These are phyloP conservation scores for Leishmania mexicana DNA, from an alignment of 208 protist genomes.

Conservation along the genomic window DNA sequence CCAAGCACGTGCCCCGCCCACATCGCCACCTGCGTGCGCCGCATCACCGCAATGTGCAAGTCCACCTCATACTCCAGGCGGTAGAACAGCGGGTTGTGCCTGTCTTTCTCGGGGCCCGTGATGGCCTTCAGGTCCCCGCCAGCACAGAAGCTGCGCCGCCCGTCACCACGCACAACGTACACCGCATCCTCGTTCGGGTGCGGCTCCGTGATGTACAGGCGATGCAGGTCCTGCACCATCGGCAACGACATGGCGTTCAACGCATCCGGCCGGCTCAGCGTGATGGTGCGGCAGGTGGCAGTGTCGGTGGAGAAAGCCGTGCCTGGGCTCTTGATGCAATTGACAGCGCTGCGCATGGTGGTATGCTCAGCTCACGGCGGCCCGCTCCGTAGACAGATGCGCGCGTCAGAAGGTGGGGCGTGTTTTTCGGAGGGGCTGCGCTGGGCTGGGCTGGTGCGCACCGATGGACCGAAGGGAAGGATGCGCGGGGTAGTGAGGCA, in stretches of 20 bases:
- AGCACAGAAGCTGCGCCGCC: constrained; percentile 67
- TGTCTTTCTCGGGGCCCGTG: constrained; percentile 3
- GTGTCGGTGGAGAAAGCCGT: constrained; percentile 38
- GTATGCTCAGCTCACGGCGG: not conserved
- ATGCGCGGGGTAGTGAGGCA: not conserved
- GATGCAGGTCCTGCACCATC: constrained; percentile 50
- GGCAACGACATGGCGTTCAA: constrained; percentile 55
- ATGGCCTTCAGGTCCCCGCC: constrained; percentile 72
- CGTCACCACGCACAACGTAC: constrained; percentile 47
- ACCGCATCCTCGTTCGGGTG: constrained; percentile 40
- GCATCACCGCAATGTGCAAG: constrained; percentile 65
- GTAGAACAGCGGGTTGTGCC: constrained; percentile 53
- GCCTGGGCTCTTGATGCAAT: constrained; percentile 8
- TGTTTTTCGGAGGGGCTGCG: not conserved
- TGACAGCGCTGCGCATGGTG: constrained; percentile 6
- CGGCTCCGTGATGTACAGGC: constrained; percentile 39
- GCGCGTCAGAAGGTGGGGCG: not conserved
- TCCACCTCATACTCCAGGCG: constrained; percentile 72
- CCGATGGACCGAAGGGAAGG: not conserved
- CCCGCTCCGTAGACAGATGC: not conserved
- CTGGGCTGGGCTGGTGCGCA: not conserved
- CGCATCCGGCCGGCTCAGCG: constrained; percentile 32
- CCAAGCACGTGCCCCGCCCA: constrained; percentile 88
- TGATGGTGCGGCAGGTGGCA: constrained; percentile 45
- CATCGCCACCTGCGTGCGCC: constrained; percentile 68